Percentiles rank a stretch among this genome's conserved stretches.
phyloP scores from a whole-genome alignment of 78 protist species.

The Dictyostelium purpureum region DNA sequence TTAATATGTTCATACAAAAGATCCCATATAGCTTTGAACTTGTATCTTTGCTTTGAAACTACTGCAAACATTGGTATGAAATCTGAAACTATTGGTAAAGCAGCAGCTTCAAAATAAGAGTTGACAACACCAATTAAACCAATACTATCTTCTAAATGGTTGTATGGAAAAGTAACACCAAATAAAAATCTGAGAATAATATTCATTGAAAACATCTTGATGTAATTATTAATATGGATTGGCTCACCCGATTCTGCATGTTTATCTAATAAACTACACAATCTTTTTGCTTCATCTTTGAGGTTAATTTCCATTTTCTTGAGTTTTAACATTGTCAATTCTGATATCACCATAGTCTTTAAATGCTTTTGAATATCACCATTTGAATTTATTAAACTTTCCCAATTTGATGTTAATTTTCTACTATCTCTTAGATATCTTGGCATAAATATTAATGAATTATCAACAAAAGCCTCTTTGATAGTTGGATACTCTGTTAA shows the following conservation, averaged over 20 bases:
- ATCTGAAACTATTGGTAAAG: background rate
- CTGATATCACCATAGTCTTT: background rate
- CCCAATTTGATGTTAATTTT: background rate
- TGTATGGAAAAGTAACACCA: background rate
- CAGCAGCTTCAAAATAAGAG: background rate
- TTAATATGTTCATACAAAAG: background rate
- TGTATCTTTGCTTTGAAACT: background rate
- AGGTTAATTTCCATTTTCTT: background rate
- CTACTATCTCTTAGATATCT: constrained; percentile 7
- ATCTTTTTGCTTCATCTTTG: background rate
- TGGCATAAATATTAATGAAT: background rate
- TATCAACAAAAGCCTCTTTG: constrained; percentile 12
- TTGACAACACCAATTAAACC: background rate
- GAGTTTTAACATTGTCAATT: background rate
- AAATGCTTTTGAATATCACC: constrained; percentile 14
- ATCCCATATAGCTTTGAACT: background rate
- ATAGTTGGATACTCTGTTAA: constrained; percentile 9
- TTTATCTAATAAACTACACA: background rate
- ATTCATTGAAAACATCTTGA: constrained; percentile 5
- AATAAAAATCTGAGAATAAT: background rate
- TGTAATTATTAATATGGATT: background rate
- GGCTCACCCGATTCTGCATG: background rate
- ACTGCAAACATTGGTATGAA: background rate
- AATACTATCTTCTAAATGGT: background rate
- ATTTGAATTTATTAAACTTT: background rate